phyloP scores from a whole-genome alignment of 306 rosid genomes.

The Crataegus laevigata region DNA sequence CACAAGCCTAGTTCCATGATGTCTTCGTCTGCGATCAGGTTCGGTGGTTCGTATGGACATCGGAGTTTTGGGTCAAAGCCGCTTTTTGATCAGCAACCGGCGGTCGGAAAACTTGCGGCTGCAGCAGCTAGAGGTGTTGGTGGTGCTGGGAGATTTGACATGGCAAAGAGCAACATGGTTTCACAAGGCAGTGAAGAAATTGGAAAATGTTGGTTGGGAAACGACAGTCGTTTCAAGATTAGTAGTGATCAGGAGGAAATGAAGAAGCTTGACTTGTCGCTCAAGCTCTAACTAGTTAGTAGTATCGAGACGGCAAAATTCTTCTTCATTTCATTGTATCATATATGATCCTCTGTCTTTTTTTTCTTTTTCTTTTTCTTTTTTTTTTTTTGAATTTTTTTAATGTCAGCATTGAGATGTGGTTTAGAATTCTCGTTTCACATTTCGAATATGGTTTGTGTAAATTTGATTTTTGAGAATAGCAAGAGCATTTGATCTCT shows the following conservation, averaged over 20 bases:
- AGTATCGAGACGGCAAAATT: neutral
- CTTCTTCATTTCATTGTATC: neutral
- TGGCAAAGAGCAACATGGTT: neutral
- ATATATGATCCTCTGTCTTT: neutral
- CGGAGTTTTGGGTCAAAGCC: constrained; percentile 29
- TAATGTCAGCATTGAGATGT: constrained; percentile 14
- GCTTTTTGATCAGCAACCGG: constrained; percentile 34
- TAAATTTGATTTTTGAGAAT: constrained; percentile 5
- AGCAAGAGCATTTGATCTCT: neutral
- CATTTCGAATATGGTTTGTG: neutral
- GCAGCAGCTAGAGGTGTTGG: constrained; percentile 10
- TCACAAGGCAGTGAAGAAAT: constrained; percentile 15
- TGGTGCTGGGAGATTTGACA: constrained; percentile 16
- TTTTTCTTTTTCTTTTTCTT: neutral
- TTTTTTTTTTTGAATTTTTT: neutral
- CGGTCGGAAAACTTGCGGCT: constrained; percentile 31
- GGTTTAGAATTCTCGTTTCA: constrained; percentile 5
- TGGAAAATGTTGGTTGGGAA: constrained; percentile 24
- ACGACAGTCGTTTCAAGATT: constrained; percentile 26
- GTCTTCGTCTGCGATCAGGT: neutral
- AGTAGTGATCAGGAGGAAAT: constrained; percentile 30
- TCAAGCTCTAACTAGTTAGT: constrained; percentile 39
- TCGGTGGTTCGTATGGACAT: constrained; percentile 24
- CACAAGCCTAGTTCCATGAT: constrained; percentile 35
- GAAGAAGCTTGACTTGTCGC: constrained; percentile 59